Base-by-base conservation (phyloP, 495 filamentous ascomycete species). In the Chaetomidium leptoderma region DNA sequence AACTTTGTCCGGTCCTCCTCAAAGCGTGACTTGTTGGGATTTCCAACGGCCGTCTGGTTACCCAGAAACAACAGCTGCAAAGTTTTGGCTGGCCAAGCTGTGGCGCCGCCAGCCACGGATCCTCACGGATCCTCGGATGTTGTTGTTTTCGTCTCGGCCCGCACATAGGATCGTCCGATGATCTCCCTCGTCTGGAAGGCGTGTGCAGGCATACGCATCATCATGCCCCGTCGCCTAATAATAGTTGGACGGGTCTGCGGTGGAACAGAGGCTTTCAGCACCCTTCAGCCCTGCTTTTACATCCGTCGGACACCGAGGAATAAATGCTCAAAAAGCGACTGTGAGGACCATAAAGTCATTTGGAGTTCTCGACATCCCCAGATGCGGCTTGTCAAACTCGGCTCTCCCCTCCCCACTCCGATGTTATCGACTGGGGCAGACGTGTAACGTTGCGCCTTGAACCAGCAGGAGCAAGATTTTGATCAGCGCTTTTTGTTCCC, bases 401-500 rank as follows among this genome's bases (percentile, higher is more conserved):
- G 49, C 26, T 48, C 43, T 27, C 26, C 47, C n/a, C 47, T 39
- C 36, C 24, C 35, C 35, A 1, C 8, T n/a, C 23, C n/a, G 16
- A 14, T n/a, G 23, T 8, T 46, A 46, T 29, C 24, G 21, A 30
- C 32, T 11, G 16, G 36, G 44, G 23, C 30, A 53, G 64, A 59
- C 53, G 49, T 35, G 67, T 70, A 70, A 64, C 65, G 67, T 70
- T 69, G 63, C 65, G 67, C 65, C 57, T 57, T 43, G 36, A 16
- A 9, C 37, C 3, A 43, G 37, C 37, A 53, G 23, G 21, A 44
- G 45, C 47, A 11, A 30, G 35, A 54, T 54, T 58, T 50, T 30
- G 59, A 58, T 62, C 55, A 52, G 32, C 60, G 47, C 23, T 14
- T 33, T 23, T 11, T 7, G 4, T n/a, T 55, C 29, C 32, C 21